Conservation (phyloP, 1,284 basidiomycete genomes). For the Ustanciosporium gigantosporum region DNA sequence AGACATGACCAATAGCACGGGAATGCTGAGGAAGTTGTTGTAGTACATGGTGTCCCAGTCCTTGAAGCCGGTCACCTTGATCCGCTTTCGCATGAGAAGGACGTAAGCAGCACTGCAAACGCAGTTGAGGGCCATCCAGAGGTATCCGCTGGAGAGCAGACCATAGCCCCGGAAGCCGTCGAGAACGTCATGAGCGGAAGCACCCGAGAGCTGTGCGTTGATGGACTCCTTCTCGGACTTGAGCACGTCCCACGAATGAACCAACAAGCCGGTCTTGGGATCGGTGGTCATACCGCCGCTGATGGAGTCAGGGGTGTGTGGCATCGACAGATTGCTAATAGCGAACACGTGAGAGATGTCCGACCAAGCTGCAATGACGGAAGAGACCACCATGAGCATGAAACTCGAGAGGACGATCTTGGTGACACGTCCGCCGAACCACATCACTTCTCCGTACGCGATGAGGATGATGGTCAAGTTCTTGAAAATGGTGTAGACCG, state of each 20-base stretch:
- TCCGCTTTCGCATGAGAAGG: slow-evolving; percentile 92
- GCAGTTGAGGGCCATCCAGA: slow-evolving; percentile 97
- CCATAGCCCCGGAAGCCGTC: slow-evolving; percentile 41
- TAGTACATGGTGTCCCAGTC: slow-evolving; percentile 99
- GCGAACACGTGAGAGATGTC: slow-evolving; percentile 72
- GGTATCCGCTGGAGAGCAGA: slow-evolving; percentile 69
- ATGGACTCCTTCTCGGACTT: slow-evolving; percentile 33
- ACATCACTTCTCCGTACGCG: slow-evolving; percentile 95
- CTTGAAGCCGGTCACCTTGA: slow-evolving; percentile 96
- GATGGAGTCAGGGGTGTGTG: slow-evolving; percentile 50
- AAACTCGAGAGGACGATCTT: slow-evolving; percentile 86
- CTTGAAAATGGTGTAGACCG: slow-evolving; percentile 84
- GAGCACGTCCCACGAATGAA: slow-evolving; percentile 33
- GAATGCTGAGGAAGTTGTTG: slow-evolving; percentile 94
- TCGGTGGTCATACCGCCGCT: slow-evolving; percentile 24
- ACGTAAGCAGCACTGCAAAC: slow-evolving; percentile 88
- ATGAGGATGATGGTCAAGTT: slow-evolving; percentile 98
- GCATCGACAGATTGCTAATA: slow-evolving; percentile 39
- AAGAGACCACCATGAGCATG: slow-evolving; percentile 92
- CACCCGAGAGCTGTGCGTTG: slow-evolving; percentile 16
- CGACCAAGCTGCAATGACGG: slow-evolving; percentile 91
- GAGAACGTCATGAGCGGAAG: slow-evolving; percentile 34
- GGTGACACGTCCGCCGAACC: slow-evolving; percentile 91
- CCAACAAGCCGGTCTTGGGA: slow-evolving; percentile 18
- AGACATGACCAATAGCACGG: slow-evolving; percentile 81